Evolutionary conservation across 1,284 basidiomycete genomes (phyloP), one percentile per base, ranked within the genome.

Genomic region (Rugosomyces carneus): DNA sequence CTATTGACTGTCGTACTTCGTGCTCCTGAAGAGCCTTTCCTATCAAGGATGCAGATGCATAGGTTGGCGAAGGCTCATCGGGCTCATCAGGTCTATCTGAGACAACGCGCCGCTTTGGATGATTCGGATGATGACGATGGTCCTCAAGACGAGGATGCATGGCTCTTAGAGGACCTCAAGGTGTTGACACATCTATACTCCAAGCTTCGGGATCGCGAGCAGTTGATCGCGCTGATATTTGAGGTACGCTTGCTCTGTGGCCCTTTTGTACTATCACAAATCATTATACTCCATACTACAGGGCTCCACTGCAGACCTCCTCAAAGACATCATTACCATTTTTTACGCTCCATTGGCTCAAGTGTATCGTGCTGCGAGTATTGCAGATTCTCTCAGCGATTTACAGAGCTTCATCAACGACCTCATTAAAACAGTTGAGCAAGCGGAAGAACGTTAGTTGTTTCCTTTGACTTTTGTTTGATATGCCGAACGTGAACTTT

Each of bases 271-370:
- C 10, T 18, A 19, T 27, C 44, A 13, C 34, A 16, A 2, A 16
- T 13, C 40, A 16, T 38, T 50, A 27, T 23, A 18, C 36, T 18
- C 31, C 26, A 26, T 13, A 1, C 8, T 37, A 5, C 51, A 95
- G 92, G 93, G 94, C 10, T 87, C 86, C 34, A 99, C 96, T 0
- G 84, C 96, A 2, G 95, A 98, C 40, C 70, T 99, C 32, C 72
- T 99, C 57, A 98, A 95, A 67, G 96, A 99, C 63, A 98, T 99
- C 51, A 93, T 99, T 57, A 98, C 96, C 9, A 99, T 99, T 51
- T 99, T 99, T 67, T 99, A 99, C 65, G 72, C 94, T 0, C 96
- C 96, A 1, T 73, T 99, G n/a, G 96, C 96, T 0, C 91, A 95
- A 58, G 96, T 99, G 1, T 99, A 99, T 71, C 88, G 91, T 60